Evolutionary conservation across 2,329 filamentous ascomycete genomes (phyloP).

Genomic region (Exophiala aquamarina): DNA sequence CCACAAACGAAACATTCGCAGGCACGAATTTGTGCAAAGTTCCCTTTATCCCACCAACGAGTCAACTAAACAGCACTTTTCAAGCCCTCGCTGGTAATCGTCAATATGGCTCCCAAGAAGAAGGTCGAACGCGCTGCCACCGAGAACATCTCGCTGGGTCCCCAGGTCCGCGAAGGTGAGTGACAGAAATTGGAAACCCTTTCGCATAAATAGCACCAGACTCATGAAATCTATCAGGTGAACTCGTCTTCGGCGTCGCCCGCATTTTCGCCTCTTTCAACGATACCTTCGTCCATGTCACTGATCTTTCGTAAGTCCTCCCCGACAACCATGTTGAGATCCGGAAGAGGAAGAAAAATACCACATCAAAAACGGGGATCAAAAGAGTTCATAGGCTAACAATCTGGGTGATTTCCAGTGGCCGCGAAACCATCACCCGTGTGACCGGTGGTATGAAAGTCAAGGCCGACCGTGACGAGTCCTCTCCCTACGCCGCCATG

Average conservation of each 20-base stretch:
- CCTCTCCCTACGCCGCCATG: conserved; percentile 99
- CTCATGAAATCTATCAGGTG: conserved; percentile 58
- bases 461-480: conserved; percentile 99
- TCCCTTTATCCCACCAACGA: not conserved
- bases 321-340: conserved; percentile 15
- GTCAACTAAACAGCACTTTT: conserved; percentile 1
- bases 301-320: conserved; percentile 83
- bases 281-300: conserved; percentile 96
- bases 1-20: conserved; percentile 1
- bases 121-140: conserved; percentile 72
- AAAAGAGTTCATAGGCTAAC: conserved; percentile 58
- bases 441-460: conserved; percentile 99
- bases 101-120: conserved; percentile 94
- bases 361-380: conserved; percentile 4
- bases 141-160: conserved; percentile 98
- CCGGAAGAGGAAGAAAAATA: conserved; percentile 12
- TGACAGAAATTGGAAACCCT: conserved; percentile 24
- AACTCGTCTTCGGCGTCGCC: conserved; percentile 97
- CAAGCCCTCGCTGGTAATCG: not conserved
- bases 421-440: conserved; percentile 99
- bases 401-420: conserved; percentile 72
- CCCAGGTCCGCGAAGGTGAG: conserved; percentile 92
- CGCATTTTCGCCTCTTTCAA: conserved; percentile 97
- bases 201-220: conserved; percentile 2
- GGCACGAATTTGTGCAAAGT: conserved; percentile 1